Evolutionary conservation across 345 rosid genomes (phyloP), one percentile per base, ranked within the genome.

Genomic region (Trapa incisa): DNA sequence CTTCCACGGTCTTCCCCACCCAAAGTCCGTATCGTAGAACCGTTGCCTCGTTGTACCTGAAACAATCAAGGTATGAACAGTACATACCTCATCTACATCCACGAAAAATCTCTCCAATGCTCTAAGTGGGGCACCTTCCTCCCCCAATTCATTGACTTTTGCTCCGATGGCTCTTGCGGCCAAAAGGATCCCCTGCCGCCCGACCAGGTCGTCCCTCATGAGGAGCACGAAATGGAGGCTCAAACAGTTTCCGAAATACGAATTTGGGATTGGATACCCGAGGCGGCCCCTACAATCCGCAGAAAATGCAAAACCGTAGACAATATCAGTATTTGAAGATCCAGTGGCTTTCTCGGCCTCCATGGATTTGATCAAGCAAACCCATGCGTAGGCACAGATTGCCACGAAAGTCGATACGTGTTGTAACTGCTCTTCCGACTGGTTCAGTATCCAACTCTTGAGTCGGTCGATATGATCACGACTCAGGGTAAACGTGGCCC

Each of bases 1-100:
- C 69, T 72, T 78, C 52, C 16, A 73, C 0, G 79, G 79, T 69
- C 64, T 83, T 1, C 87, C 87, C 87, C 84, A 80, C 6, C 80
- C 82, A 33, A 83, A 83, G 71, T 83, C 81, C 13, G 67, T 56
- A 1, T 70, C 81, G 5, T 76, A 83, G 29, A 70, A 74, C 2
- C 70, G 43, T 4, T 71, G 36, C 5, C 61, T 67, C 0, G 84
- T 77, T 12, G 87, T 80, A 3, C 84, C 82, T 2, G 80, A 66
- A 7, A 73, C 70, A 1, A 61, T 8, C 63, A 71, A 37, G 13
- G 67, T n/a, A 2, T 41, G 50, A 0, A 71, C 77, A 0, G 11
- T 15, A 35, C 69, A 37, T 65, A 66, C 54, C 3, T 45, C 35
- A 29, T 43, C 43, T n/a, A 4, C 8, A 43, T 65, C 52, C 37